Evolutionary conservation across 306 rosid species (phyloP).

Genomic region (Oemleria cerasiformis): DNA sequence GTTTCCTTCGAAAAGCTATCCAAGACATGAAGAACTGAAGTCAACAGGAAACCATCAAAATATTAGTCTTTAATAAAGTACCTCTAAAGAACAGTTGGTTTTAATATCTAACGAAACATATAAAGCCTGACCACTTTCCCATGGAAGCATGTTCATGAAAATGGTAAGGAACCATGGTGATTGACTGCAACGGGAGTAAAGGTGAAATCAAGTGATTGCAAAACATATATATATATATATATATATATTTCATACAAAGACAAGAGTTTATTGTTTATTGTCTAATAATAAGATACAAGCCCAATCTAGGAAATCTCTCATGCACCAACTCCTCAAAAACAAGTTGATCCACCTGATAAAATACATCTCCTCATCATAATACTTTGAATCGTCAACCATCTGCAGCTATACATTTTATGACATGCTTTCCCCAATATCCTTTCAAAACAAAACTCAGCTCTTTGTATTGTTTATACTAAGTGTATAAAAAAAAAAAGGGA

Average conservation of each 20-base stretch:
- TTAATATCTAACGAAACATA: slow-evolving; percentile 43
- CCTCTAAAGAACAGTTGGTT: slow-evolving; percentile 22
- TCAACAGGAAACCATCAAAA: slow-evolving; percentile 35
- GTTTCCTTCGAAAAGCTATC: slow-evolving; percentile 98
- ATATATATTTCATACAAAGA: slow-evolving; percentile 5
- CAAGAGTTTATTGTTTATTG: slow-evolving; percentile 2
- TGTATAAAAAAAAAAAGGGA: neutral
- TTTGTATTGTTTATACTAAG: neutral
- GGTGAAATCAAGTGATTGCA: slow-evolving; percentile 18
- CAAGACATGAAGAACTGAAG: slow-evolving; percentile 96
- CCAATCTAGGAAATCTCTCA: slow-evolving; percentile 96
- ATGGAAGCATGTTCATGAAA: slow-evolving; percentile 98
- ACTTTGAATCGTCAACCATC: slow-evolving; percentile 15
- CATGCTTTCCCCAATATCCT: slow-evolving; percentile 14
- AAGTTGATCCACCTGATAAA: slow-evolving; percentile 92
- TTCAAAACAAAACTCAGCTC: neutral
- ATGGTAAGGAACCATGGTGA: slow-evolving; percentile 99
- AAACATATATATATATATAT: neutral
- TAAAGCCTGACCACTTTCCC: slow-evolving; percentile 99
- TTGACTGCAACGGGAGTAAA: slow-evolving; percentile 61
- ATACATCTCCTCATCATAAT: slow-evolving; percentile 23
- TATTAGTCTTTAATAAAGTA: slow-evolving; percentile 25
- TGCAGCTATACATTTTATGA: slow-evolving; percentile 1
- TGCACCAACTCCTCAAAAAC: slow-evolving; percentile 97
- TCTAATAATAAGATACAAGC: slow-evolving; percentile 46